Conservation (phyloP, 768 basidiomycete species). For the Cystofilobasidium macerans region DNA sequence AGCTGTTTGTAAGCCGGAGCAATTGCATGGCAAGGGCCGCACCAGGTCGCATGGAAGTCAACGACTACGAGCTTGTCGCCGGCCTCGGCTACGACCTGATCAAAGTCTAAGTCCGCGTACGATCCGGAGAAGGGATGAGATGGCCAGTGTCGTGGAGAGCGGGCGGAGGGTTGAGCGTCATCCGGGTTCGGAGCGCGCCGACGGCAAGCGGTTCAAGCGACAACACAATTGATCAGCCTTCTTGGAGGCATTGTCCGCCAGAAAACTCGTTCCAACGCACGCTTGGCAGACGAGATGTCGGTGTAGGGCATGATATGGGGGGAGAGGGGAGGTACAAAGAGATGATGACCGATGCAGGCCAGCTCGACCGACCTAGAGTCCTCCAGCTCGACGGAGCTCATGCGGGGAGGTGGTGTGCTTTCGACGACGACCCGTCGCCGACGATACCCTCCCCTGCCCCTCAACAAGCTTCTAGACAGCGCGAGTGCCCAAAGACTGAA, state of each 20-base stretch:
- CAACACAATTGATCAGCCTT: too few species aligned
- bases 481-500: too few species aligned
- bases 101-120: slow-evolving; percentile 4
- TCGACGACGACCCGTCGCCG: too few species aligned
- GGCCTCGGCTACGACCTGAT: slow-evolving; percentile 4
- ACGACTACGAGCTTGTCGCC: slow-evolving; percentile 12
- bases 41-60: slow-evolving; percentile 34
- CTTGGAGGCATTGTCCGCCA: not conserved
- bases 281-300: slow-evolving; percentile 12
- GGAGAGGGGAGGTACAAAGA: not conserved
- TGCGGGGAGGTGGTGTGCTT: too few species aligned
- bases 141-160: not conserved
- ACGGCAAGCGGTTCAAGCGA: too few species aligned
- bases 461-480: too few species aligned
- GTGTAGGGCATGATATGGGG: slow-evolving; percentile 5
- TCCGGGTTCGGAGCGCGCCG: too few species aligned
- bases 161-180: not conserved
- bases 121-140: not conserved
- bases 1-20: slow-evolving; percentile 34
- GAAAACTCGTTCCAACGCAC: not conserved
- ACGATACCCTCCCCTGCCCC: too few species aligned
- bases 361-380: not conserved
- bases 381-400: not conserved
- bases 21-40: slow-evolving; percentile 37
- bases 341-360: not conserved